Conservation (phyloP, 1,139 yeast species). For the Keqinozyma sinolaborantium region DNA sequence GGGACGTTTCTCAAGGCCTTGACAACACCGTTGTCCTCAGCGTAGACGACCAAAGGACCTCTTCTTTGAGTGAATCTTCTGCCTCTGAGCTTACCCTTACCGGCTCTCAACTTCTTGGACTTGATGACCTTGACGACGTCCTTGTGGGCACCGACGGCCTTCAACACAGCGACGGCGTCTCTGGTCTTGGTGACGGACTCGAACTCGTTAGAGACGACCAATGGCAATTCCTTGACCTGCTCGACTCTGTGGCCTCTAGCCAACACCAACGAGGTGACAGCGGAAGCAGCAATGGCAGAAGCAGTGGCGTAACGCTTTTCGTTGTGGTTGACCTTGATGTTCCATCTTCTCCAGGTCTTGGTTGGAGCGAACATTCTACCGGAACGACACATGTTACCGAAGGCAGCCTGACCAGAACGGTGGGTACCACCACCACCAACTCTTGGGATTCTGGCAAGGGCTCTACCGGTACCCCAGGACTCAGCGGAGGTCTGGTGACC, state of each 20-base stretch:
- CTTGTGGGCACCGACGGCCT: conserved; percentile 98
- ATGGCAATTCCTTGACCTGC: conserved; percentile 97
- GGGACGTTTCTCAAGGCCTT: conserved; percentile 99
- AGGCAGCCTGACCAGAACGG: conserved; percentile 99
- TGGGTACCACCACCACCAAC: conserved; percentile 99
- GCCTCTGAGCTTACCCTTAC: conserved; percentile 99
- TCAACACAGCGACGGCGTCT: conserved; percentile 97
- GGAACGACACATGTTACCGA: conserved; percentile 99
- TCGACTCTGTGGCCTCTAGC: conserved; percentile 99
- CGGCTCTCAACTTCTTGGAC: conserved; percentile 99
- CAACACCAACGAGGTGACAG: conserved; percentile 95
- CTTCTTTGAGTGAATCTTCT: conserved; percentile 99
- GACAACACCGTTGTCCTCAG: conserved; percentile 95
- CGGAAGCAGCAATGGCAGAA: conserved; percentile 99
- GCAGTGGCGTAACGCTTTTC: conserved; percentile 99
- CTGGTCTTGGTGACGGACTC: conserved; percentile 95
- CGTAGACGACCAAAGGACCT: conserved; percentile 99
- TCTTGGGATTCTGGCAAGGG: conserved; percentile 99
- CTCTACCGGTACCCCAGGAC: conserved; percentile 99
- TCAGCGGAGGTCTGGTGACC: conserved; percentile 99
- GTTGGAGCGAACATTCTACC: conserved; percentile 99
- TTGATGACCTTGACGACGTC: conserved; percentile 97
- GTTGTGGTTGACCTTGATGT: conserved; percentile 99
- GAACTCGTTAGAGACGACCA: conserved; percentile 91
- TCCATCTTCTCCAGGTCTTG: conserved; percentile 99